Evolutionary conservation across 169 alveolate genomes (phyloP), one percentile per base, ranked within the genome.

Genomic region (Cryptosporidium meleagridis): DNA sequence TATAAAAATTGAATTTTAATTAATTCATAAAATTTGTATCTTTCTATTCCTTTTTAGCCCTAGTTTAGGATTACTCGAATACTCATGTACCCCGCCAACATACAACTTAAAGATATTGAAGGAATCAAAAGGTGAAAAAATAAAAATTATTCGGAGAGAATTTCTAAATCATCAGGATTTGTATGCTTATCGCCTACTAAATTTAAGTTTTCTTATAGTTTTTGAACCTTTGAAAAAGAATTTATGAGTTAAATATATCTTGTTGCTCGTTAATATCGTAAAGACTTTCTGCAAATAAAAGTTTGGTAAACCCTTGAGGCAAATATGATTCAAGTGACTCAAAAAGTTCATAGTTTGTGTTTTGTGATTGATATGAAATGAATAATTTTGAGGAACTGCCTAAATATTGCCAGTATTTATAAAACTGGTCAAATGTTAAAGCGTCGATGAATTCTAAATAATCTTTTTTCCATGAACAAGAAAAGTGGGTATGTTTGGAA

Each of bases 181-280:
- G 16, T 55, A 55, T 55, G 16, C 6, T 8, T 26, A 21, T n/a
- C 2, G 26, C 35, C 35, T 55, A 55, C 18, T 23, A 3, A 55
- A 21, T 21, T 26, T 21, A 1, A 21, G 9, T 55, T 6, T 55
- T n/a, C 6, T 26, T 3, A 9, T 9, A 14, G 4, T 14, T 0
- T 14, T 14, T 9, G 7, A 31, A 31, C 35, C 12, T 2, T 55
- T 26, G 35, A n/a, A 55, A 14, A 65, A 6, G n/a, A 29, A 51
- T 14, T 41, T 73, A 73, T 14, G 72, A 5, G 26, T 21, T 33
- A 73, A 29, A 73, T 23, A 21, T 33, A 9, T 9, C 9, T 26
- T 73, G 71, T 14, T 73, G 86, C 14, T 73, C 86, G 18, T 73
- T 73, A 14, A 73, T 73, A 35, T 73, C 86, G 39, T 73, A 55